Conservation (phyloP, 2,329 filamentous ascomycete genomes). For the Leptographium lundbergii region DNA sequence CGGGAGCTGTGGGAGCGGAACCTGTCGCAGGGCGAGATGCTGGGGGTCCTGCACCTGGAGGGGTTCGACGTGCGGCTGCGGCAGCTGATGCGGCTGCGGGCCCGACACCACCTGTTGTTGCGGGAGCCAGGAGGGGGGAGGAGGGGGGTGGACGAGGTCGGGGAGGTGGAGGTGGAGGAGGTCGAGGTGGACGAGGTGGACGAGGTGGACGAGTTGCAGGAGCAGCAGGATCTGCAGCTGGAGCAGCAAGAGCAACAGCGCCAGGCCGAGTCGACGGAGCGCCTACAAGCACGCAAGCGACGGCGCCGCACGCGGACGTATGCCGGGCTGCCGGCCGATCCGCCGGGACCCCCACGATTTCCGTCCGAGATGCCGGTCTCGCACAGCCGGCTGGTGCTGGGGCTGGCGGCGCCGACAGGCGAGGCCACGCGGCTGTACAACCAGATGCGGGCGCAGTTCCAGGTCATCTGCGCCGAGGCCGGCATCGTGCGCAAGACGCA, state of each 20-base stretch:
- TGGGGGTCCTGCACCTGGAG: conserved; percentile 43
- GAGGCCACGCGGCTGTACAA: not conserved
- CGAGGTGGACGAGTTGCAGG: no score
- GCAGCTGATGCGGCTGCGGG: conserved; percentile 56
- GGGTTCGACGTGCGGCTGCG: conserved; percentile 45
- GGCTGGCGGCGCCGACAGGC: conserved; percentile 38
- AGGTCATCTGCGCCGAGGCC: not conserved
- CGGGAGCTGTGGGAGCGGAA: conserved; percentile 71
- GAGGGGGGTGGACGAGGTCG: not conserved
- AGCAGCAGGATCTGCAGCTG: no score
- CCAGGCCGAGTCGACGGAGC: conserved; percentile 23
- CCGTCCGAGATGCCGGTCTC: conserved; percentile 74
- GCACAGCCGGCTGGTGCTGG: conserved; percentile 59
- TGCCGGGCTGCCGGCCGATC: conserved; percentile 54
- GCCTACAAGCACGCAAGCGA: conserved; percentile 51
- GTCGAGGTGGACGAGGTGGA: not conserved
- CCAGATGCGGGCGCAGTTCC: not conserved
- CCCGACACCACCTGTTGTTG: conserved; percentile 55
- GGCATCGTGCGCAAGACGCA: conserved; percentile 59
- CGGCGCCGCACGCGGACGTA: conserved; percentile 56
- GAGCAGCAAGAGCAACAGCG: not conserved
- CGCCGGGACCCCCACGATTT: conserved; percentile 57
- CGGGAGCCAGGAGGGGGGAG: conserved; percentile 21
- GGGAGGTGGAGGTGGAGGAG: not conserved
- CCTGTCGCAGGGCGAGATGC: conserved; percentile 59